Evolutionary conservation across 179 eudicot species (phyloP).

Genomic region (Corrigiola litoralis): DNA sequence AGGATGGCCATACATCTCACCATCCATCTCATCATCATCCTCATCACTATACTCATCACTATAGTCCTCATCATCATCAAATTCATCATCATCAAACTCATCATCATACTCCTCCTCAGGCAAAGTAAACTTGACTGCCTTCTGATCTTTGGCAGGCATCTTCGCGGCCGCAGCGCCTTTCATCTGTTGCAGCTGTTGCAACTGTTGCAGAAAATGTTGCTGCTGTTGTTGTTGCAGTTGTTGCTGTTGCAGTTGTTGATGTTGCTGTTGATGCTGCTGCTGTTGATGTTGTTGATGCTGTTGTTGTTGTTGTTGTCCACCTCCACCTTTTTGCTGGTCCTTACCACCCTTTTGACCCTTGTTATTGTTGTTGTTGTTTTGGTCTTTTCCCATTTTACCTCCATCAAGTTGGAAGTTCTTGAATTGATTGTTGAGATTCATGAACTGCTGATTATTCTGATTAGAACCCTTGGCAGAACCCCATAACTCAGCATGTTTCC

Average conservation of each 20-base stretch:
- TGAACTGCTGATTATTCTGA: slow-evolving; percentile 22
- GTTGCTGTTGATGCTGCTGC: slow-evolving; percentile 12
- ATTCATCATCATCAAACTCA: slow-evolving; percentile 22
- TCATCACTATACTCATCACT: slow-evolving; percentile 37
- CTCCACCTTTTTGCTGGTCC: slow-evolving; percentile 19
- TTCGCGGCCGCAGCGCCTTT: slow-evolving; percentile 47
- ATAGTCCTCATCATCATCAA: slow-evolving; percentile 29
- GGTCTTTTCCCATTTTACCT: slow-evolving; percentile 36
- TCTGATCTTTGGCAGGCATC: slow-evolving; percentile 37
- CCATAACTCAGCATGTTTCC: slow-evolving; percentile 85
- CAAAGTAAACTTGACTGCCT: slow-evolving; percentile 49
- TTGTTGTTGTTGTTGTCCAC: slow-evolving; percentile 3
- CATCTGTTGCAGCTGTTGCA: slow-evolving; percentile 26
- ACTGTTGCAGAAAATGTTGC: slow-evolving; percentile 31
- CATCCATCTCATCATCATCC: slow-evolving; percentile 28
- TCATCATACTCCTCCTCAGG: slow-evolving; percentile 32
- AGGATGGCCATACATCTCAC: slow-evolving; percentile 36
- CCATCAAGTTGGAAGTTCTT: slow-evolving; percentile 55
- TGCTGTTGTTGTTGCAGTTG: slow-evolving; percentile 15
- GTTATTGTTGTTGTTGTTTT: neutral
- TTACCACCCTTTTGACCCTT: slow-evolving; percentile 40
- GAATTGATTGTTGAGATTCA: slow-evolving; percentile 41
- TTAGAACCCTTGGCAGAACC: slow-evolving; percentile 29
- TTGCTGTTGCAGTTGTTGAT: slow-evolving; percentile 28
- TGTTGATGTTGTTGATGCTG: slow-evolving; percentile 8